Base-by-base conservation (phyloP, 306 rosid species). In the Glycine soja region DNA sequence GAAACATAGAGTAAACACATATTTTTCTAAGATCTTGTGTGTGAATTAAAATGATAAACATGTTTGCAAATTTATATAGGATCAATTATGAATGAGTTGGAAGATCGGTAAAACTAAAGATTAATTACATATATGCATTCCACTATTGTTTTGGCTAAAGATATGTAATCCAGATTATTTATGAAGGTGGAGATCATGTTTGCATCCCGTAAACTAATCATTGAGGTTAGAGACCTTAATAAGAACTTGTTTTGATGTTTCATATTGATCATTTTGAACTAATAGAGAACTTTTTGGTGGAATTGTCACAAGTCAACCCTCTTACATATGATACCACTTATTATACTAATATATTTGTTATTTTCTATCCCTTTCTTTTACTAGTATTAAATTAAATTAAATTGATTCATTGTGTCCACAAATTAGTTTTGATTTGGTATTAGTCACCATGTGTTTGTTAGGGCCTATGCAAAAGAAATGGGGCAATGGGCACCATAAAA, bases 391-490 rank as follows among this genome's bases (percentile, higher is more conserved):
- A 24, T 59, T 24, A 24, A 24, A 24, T 24, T 4, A 59, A 62
- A 2, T 62, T 11, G 43, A 62, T 30, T 2, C 30, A 42, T 0
- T 7, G 42, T 24, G 12, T 24, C 34, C 34, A 61, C 42, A 61
- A 38, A 38, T 61, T 0, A 34, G 0, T 62, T 13, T 6, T 13
- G 19, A 18, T 10, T 69, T 0, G 9, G 42, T 45, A 19, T 69
- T 4, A n/a, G 6, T 16, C 14, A 16, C 46, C 42, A 36, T 45
- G n/a, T 71, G 50, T 50, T 72, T 42, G 74, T 57, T 52, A 48
- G 72, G 80, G 80, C 30, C 59, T n/a, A 16, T 9, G 63, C 46
- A 70, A 80, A 61, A 56, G 71, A 70, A 70, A 40, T 50, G 30
- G 30, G 30, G 2, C 0, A 24, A 1, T 24, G 30, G 30, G 2